Evolutionary conservation across 768 basidiomycete genomes (phyloP), one percentile per base, ranked within the genome.

Genomic region (Lactarius psammicola): DNA sequence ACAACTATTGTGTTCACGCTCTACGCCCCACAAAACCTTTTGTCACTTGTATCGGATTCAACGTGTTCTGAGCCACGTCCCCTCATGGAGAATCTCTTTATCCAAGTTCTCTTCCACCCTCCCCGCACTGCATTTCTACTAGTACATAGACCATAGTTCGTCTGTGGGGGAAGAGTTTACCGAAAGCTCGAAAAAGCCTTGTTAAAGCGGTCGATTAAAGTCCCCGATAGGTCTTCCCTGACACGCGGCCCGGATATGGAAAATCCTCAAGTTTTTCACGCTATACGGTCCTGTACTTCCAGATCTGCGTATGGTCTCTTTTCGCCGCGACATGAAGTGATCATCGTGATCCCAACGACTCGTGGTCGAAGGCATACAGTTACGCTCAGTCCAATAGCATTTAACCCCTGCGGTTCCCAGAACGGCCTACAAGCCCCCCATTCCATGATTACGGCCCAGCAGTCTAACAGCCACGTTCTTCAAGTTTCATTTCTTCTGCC

Each of bases 401-500:
- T 56, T 42, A 34, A 62, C 26, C 9, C 49, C 34, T 34, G 8
- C 4, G 6, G 11, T 31, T 30, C 49, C 20, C 46, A 38, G 28
- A 23, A 54, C 51, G 9, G 23, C 8, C 49, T 30, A 63, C 26
- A 28, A 46, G 20, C 28, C 28, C 28, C 17, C 49, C 28, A 11
- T 38, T 34, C 17, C n/a, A 11, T 59, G 31, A 1, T 1, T 11
- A 30, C 28, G 33, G 18, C 40, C 26, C 58, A 40, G 28, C 42
- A 28, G 20, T 59, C n/a, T 40, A 5, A 97, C 89, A 2, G 95
- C 95, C n/a, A n/a, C n/a, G n/a, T n/a, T n/a, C n/a, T n/a, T n/a
- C n/a, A n/a, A n/a, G n/a, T n/a, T n/a, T n/a, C n/a, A n/a, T n/a
- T n/a, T n/a, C n/a, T n/a, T n/a, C n/a, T n/a, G n/a, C n/a, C n/a